A percentile compares a stretch with the other conserved stretches of the same genome.
These are phyloP conservation scores for Alternaria sp. DNA, from an alignment of 2,329 filamentous ascomycete species.

Conservation along the genomic window DNA sequence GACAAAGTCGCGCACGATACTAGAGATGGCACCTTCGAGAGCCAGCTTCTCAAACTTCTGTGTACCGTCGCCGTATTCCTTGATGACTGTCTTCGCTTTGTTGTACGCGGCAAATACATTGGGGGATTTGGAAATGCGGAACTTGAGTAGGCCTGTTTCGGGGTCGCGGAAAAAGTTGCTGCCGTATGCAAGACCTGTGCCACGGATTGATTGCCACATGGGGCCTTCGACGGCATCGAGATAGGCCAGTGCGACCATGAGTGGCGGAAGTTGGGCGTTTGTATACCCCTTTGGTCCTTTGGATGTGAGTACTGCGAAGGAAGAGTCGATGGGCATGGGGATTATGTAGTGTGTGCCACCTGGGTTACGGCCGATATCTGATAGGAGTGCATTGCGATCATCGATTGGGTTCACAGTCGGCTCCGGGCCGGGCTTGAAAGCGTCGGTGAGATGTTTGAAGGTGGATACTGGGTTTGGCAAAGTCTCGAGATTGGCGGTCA, in stretches of 20 bases:
- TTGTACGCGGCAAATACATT: conserved; percentile 86
- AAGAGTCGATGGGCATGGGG: conserved; percentile 93
- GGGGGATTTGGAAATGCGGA: conserved; percentile 88
- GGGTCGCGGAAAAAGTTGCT: conserved; percentile 79
- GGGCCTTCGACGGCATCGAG: conserved; percentile 94
- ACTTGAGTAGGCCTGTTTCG: conserved; percentile 81
- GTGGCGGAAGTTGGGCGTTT: conserved; percentile 79
- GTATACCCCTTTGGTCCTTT: conserved; percentile 77
- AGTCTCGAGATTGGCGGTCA: conserved; percentile 80
- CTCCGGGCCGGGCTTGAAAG: conserved; percentile 57
- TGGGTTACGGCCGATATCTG: conserved; percentile 74
- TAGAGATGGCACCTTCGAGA: conserved; percentile 88
- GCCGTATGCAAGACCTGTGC: conserved; percentile 92
- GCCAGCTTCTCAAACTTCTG: conserved; percentile 79
- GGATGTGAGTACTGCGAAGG: conserved; percentile 80
- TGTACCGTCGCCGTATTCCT: conserved; percentile 75
- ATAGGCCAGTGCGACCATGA: conserved; percentile 89
- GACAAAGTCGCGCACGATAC: conserved; percentile 84
- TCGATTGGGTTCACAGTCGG: conserved; percentile 74
- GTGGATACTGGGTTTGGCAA: conserved; percentile 77
- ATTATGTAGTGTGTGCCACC: conserved; percentile 81
- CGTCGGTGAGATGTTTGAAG: conserved; percentile 71
- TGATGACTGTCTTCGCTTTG: conserved; percentile 77
- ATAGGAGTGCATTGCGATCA: conserved; percentile 75
- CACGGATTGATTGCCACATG: conserved; percentile 91